A percentile compares a stretch with the other conserved stretches of the same genome.
These are phyloP conservation scores for Eucalyptus albens DNA, from an alignment of 345 rosid genomes.

Conservation along the genomic window DNA sequence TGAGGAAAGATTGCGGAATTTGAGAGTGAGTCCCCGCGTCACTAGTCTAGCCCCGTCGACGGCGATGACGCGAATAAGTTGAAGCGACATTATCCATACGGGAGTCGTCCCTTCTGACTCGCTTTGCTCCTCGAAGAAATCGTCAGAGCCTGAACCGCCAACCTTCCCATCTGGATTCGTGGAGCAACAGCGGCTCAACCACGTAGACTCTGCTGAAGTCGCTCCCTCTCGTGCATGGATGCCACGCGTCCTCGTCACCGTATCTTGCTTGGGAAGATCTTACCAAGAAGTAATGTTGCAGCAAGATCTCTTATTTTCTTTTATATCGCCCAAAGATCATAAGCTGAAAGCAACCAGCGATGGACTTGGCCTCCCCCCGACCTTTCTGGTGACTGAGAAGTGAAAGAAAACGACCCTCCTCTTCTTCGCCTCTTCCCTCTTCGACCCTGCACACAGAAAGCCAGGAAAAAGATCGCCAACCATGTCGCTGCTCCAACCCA, in stretches of 20 bases:
- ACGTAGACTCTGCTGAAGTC: not conserved
- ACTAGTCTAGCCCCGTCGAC: not conserved
- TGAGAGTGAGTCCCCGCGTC: not conserved
- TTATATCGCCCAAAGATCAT: not conserved
- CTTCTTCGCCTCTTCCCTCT: not conserved
- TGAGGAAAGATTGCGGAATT: not conserved
- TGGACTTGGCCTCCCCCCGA: not conserved
- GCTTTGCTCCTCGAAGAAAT: not conserved
- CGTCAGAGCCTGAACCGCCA: not conserved
- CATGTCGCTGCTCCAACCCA: not conserved
- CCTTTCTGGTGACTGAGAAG: not conserved
- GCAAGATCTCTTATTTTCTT: not conserved
- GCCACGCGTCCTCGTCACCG: not conserved
- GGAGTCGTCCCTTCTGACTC: not conserved
- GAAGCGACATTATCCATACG: not conserved
- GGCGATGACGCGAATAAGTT: not conserved
- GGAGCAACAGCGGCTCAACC: not conserved
- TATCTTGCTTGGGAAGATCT: not conserved
- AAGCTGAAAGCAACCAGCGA: not conserved
- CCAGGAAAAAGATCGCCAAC: not conserved
- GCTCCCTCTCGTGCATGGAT: not conserved
- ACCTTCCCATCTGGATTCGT: not conserved
- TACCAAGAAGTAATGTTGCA: not conserved
- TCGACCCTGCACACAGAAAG: not conserved
- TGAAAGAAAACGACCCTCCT: not conserved